Conservation (phyloP, 2,329 filamentous ascomycete genomes). For the Chaetomium sp. region DNA sequence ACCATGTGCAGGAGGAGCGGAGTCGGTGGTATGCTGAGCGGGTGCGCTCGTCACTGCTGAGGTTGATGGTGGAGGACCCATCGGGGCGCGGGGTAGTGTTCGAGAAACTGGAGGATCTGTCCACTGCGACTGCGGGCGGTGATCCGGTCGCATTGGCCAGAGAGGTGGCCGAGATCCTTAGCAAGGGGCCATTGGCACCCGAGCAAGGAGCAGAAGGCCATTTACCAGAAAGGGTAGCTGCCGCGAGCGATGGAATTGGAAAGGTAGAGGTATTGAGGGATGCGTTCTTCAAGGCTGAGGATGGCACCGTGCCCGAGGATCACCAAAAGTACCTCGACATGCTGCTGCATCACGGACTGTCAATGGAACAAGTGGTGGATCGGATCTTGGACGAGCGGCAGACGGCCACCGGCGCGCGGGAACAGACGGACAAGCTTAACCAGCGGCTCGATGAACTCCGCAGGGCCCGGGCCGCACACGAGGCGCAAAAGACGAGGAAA, state of each 20-base stretch:
- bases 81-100: constrained; percentile 24
- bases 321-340: constrained; percentile 36
- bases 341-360: constrained; percentile 29
- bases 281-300: constrained; percentile 31
- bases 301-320: constrained; percentile 31
- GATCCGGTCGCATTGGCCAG: constrained; percentile 19
- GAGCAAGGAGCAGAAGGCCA: constrained; percentile 11
- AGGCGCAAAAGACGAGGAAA: constrained; percentile 37
- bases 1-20: constrained; percentile 54
- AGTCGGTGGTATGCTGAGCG: constrained; percentile 54
- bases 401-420: constrained; percentile 29
- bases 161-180: constrained; percentile 30
- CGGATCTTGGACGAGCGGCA: constrained; percentile 35
- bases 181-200: constrained; percentile 28
- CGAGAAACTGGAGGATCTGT: constrained; percentile 32
- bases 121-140: constrained; percentile 4
- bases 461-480: constrained; percentile 34
- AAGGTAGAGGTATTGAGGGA: constrained; percentile 31
- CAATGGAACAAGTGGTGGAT: constrained; percentile 37
- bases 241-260: constrained; percentile 26
- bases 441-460: constrained; percentile 37
- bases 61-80: constrained; percentile 32
- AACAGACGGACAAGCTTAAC: constrained; percentile 37
- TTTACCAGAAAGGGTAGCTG: constrained; percentile 25
- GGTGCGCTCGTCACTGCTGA: constrained; percentile 30